Percentiles rank a stretch among this genome's conserved stretches.
These are phyloP conservation scores for Podila epigama DNA, from an alignment of 192 early-diverging fungal genomes.

Conservation along the genomic window DNA sequence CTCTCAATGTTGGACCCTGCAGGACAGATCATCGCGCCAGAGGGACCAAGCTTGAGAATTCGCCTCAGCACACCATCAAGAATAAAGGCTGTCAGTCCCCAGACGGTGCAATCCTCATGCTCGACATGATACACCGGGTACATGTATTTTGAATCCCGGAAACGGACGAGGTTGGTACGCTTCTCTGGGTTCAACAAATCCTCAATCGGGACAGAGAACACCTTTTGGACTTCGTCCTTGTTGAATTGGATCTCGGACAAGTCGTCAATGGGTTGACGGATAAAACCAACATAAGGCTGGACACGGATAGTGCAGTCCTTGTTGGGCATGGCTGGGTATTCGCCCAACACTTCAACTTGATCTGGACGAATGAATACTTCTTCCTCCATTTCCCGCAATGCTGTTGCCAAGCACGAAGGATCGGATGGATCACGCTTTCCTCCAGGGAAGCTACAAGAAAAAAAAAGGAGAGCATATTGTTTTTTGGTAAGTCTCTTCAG, in stretches of 20 bases:
- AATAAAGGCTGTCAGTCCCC: slow-evolving; percentile 87
- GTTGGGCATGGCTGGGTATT: slow-evolving; percentile 69
- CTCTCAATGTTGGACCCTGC: slow-evolving; percentile 26
- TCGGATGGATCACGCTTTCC: slow-evolving; percentile 74
- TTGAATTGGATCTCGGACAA: slow-evolving; percentile 54
- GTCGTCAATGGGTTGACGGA: slow-evolving; percentile 52
- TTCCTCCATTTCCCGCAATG: slow-evolving; percentile 86
- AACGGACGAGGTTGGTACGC: slow-evolving; percentile 41
- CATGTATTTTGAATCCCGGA: slow-evolving; percentile 59
- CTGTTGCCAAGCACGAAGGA: slow-evolving; percentile 61
- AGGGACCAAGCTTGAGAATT: slow-evolving; percentile 17
- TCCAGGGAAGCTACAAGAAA: slow-evolving; percentile 67
- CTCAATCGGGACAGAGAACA: slow-evolving; percentile 75
- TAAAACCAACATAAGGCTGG: slow-evolving; percentile 68
- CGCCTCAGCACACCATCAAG: slow-evolving; percentile 61
- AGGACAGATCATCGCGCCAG: slow-evolving; percentile 33
- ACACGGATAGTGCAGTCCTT: slow-evolving; percentile 62
- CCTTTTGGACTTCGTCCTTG: slow-evolving; percentile 70
- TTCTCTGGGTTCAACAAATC: slow-evolving; percentile 65
- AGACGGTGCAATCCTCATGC: slow-evolving; percentile 55
- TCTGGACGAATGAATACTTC: slow-evolving; percentile 68
- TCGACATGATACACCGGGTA: slow-evolving; percentile 63
- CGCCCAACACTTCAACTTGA: slow-evolving; percentile 66
- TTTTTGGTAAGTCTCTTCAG: too few species aligned
- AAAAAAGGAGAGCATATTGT: not conserved